Evolutionary conservation across 2,329 filamentous ascomycete species (phyloP), one percentile per base, ranked within the genome.

Genomic region (Calycina marina): DNA sequence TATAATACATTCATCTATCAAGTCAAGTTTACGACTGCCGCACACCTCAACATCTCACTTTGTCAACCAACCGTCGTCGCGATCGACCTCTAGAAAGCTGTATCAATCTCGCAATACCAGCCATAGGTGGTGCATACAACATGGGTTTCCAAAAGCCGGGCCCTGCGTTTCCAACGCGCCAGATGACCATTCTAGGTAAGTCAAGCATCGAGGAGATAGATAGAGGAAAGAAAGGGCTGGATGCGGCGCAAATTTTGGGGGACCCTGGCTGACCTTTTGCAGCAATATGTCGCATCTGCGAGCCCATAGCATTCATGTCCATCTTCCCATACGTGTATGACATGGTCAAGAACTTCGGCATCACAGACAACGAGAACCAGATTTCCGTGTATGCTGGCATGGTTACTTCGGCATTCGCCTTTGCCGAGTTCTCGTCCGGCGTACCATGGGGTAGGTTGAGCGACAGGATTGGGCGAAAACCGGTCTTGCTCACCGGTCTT

Each of bases 301-400:
- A 98, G 56, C 90, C 90, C 32, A 96, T 98, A 56, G 90, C 90
- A 4, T 96, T 98, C 66, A 96, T 94, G 84, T 94, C 86, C 33
- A 94, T 96, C 47, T 96, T 98, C 54, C 90, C 90, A 2, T 98
- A 96, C 57, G 85, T 93, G 47, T 96, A 93, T 62, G 88, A 81
- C 63, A 96, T 98, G 90, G 79, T 96, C 46, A 68, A 85, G 49
- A 84, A 85, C 40, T 96, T 96, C 58, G 66, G 81, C 49, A 77
- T 93, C 12, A 29, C 12, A 8, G 15, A 29, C 27, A 10, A 16
- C 15, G 65, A 79, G 41, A 75, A 69, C 47, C 74, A 80, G 52
- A 92, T 94, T 45, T 82, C 86, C 10, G 72, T 94, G 35, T 96
- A 93, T 56, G 85, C 84, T 15, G 88, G 90, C 49, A 82, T 94